A percentile compares a stretch with the other conserved stretches of the same genome.
phyloP scores from a whole-genome alignment of 495 filamentous ascomycete genomes.

The Elaphomyces granulatus region DNA sequence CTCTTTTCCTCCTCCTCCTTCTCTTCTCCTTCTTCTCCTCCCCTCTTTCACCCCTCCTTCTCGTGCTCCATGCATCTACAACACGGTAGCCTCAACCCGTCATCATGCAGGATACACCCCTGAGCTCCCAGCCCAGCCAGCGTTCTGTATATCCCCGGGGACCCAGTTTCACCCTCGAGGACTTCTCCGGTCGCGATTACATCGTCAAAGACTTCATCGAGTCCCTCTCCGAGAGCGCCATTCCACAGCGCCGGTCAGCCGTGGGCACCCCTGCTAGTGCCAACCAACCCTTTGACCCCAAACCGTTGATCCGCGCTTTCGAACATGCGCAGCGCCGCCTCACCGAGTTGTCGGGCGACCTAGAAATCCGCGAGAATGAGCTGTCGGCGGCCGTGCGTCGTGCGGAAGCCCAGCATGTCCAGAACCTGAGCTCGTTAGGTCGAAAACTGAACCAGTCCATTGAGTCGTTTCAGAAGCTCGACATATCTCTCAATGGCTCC shows the following conservation, averaged over 20 bases:
- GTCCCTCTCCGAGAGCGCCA: conserved; percentile 69
- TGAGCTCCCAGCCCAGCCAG: conserved; percentile 19
- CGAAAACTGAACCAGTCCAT: conserved; percentile 83
- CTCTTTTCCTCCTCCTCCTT: no score
- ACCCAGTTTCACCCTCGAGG: conserved; percentile 70
- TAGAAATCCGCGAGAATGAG: conserved; percentile 79
- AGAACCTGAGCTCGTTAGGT: conserved; percentile 71
- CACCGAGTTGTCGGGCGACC: conserved; percentile 64
- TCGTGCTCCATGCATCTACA: no score
- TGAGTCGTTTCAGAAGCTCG: conserved; percentile 76
- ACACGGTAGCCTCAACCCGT: no score
- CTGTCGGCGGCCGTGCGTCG: conserved; percentile 74
- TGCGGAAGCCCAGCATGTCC: conserved; percentile 82
- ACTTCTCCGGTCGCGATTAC: conserved; percentile 78
- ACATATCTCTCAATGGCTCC: conserved; percentile 52
- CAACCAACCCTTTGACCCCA: conserved; percentile 81
- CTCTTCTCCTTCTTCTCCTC: no score
- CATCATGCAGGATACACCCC: conserved; percentile 28
- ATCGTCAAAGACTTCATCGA: conserved; percentile 98
- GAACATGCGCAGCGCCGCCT: conserved; percentile 75
- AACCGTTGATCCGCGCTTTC: conserved; percentile 90
- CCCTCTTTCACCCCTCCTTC: no score
- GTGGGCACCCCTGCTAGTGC: conserved; percentile 28
- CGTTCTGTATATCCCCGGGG: conserved; percentile 63
- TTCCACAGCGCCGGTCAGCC: conserved; percentile 61